Evolutionary conservation across 257 asterid species (phyloP).

Genomic region (Cinchona pubescens): DNA sequence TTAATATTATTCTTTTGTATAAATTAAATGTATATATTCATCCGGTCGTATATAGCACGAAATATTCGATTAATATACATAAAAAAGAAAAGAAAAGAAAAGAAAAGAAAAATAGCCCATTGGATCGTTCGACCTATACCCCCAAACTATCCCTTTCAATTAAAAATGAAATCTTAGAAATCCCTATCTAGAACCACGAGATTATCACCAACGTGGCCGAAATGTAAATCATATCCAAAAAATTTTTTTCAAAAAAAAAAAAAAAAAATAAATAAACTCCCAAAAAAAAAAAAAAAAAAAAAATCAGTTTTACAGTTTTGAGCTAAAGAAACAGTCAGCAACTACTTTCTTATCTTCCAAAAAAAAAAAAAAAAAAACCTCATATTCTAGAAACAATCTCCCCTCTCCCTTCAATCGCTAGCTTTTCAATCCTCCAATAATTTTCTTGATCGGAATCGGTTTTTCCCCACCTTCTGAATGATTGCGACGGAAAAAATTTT

Average conservation of each 20-base stretch:
- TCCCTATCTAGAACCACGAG: not conserved
- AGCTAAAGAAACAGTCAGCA: not conserved
- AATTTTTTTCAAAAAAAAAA: not conserved
- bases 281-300: not conserved
- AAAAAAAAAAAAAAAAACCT: no score
- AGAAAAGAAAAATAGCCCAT: not conserved
- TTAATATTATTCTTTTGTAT: no score
- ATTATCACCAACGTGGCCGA: conserved; percentile 3
- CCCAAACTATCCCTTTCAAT: not conserved
- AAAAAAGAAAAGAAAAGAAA: not conserved
- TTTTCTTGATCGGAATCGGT: no score
- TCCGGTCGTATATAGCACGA: no score
- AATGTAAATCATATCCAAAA: not conserved
- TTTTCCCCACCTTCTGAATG: no score
- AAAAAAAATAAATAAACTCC: not conserved
- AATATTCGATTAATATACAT: not conserved
- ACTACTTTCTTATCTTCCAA: no score
- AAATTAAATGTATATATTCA: no score
- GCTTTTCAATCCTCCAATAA: no score
- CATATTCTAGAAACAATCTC: no score
- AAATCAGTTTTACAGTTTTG: not conserved
- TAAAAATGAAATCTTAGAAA: not conserved
- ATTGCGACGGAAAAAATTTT: no score
- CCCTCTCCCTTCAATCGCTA: no score
- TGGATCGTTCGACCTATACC: not conserved